A percentile compares a stretch with the other conserved stretches of the same genome.
Conservation (phyloP, 768 basidiomycete species). For the Mycena epipterygia region DNA sequence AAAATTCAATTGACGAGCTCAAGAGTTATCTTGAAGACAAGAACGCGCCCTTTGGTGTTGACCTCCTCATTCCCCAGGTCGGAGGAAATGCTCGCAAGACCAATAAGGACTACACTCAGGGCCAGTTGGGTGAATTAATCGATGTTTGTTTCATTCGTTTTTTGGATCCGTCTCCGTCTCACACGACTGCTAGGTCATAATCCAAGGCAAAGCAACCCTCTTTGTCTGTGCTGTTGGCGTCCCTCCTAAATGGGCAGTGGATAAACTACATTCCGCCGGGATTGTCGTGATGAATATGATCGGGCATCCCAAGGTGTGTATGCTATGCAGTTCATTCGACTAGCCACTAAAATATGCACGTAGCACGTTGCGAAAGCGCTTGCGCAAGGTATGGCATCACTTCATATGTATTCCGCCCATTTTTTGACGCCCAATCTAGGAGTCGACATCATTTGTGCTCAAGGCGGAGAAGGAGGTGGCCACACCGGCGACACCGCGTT, state of each 20-base stretch:
- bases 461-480: slow-evolving; percentile 90
- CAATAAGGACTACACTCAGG: slow-evolving; percentile 86
- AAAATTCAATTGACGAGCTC: slow-evolving; percentile 76
- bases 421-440: slow-evolving; percentile 52
- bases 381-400: slow-evolving; percentile 65
- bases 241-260: slow-evolving; percentile 86
- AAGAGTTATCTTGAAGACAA: slow-evolving; percentile 82
- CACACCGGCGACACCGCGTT: slow-evolving; percentile 90
- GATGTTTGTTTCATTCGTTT: slow-evolving; percentile 56
- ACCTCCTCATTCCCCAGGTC: slow-evolving; percentile 86
- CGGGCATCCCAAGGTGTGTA: slow-evolving; percentile 82
- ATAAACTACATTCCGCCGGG: slow-evolving; percentile 82
- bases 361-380: slow-evolving; percentile 84
- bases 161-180: not conserved
- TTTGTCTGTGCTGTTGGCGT: slow-evolving; percentile 91
- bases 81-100: slow-evolving; percentile 89
- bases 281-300: slow-evolving; percentile 93
- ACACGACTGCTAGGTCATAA: not conserved
- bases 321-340: not conserved
- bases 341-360: slow-evolving; percentile 9
- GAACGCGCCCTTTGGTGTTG: slow-evolving; percentile 85
- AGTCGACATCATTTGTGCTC: slow-evolving; percentile 93
- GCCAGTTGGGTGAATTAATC: slow-evolving; percentile 81
- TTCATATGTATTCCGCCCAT: not conserved
- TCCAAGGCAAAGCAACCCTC: slow-evolving; percentile 71